phyloP scores from a whole-genome alignment of 495 filamentous ascomycete species.

The Daldinia loculata region DNA sequence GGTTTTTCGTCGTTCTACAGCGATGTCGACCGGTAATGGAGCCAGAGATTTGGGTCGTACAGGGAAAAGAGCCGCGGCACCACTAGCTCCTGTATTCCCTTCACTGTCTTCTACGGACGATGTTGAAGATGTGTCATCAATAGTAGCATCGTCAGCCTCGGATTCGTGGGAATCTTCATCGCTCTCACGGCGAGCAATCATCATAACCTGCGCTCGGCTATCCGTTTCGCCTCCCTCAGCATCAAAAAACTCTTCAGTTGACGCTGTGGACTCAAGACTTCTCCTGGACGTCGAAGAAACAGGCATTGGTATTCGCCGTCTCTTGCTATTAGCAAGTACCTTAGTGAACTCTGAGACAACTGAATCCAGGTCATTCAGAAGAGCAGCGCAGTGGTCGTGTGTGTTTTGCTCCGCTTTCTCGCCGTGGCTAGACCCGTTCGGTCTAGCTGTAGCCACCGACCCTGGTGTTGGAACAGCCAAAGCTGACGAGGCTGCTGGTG shows the following conservation, averaged over 20 bases:
- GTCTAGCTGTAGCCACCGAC: constrained; percentile 46
- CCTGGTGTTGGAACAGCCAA: constrained; percentile 65
- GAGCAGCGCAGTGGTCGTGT: constrained; percentile 78
- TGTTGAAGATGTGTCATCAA: constrained; percentile 67
- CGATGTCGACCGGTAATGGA: constrained; percentile 75
- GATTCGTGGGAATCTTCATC: constrained; percentile 63
- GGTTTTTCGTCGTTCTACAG: constrained; percentile 71
- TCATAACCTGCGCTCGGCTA: constrained; percentile 71
- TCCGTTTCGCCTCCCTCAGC: constrained; percentile 74
- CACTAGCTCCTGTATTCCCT: constrained; percentile 53
- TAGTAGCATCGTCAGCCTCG: constrained; percentile 64
- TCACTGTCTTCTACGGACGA: constrained; percentile 66
- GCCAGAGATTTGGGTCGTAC: constrained; percentile 73
- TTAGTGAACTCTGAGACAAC: constrained; percentile 82
- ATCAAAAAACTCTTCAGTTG: constrained; percentile 93
- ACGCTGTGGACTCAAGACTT: constrained; percentile 80
- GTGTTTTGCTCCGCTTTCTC: constrained; percentile 66
- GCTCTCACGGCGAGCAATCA: constrained; percentile 71
- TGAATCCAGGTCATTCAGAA: constrained; percentile 82
- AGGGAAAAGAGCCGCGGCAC: constrained; percentile 69
- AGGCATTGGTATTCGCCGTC: constrained; percentile 69
- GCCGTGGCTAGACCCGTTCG: constrained; percentile 33
- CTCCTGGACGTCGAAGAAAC: constrained; percentile 64
- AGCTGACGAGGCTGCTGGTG: constrained; percentile 62
- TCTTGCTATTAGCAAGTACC: constrained; percentile 78